phyloP scores from a whole-genome alignment of 2,329 filamentous ascomycete genomes.

The Magnaporthiopsis poae region DNA sequence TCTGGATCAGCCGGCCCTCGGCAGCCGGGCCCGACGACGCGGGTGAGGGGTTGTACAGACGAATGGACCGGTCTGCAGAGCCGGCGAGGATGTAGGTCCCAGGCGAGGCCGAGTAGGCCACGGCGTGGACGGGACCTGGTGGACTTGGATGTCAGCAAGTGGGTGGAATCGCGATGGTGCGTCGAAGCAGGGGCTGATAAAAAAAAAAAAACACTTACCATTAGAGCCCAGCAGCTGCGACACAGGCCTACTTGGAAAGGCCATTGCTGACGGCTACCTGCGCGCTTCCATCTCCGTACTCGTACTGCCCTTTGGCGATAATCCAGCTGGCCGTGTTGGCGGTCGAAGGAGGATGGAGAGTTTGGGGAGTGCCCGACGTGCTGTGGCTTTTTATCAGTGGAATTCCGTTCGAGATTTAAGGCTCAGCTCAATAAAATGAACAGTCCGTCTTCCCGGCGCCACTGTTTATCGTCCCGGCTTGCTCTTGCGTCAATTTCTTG shows the following conservation, averaged over 20 bases:
- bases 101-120: constrained; percentile 62
- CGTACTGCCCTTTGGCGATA: not conserved
- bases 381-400: not conserved
- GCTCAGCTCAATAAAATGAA: too few species aligned
- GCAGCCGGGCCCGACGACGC: constrained; percentile 20
- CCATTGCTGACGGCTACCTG: constrained; percentile 25
- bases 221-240: constrained; percentile 50
- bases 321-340: not conserved
- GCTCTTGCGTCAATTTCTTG: too few species aligned
- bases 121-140: constrained; percentile 60
- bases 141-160: not conserved
- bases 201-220: constrained; percentile 29
- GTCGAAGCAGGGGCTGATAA: not conserved
- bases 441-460: too few species aligned
- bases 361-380: not conserved
- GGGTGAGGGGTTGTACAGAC: constrained; percentile 70
- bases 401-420: too few species aligned
- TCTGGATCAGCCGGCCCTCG: constrained; percentile 64
- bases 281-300: not conserved
- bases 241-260: constrained; percentile 38
- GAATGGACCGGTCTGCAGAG: constrained; percentile 72
- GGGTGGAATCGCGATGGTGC: not conserved
- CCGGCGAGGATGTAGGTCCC: constrained; percentile 76
- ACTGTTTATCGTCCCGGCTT: too few species aligned
- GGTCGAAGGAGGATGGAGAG: not conserved